Evolutionary conservation across 148 eudicot species (phyloP), one percentile per base, ranked within the genome.

Genomic region (Camellia granthamiana): DNA sequence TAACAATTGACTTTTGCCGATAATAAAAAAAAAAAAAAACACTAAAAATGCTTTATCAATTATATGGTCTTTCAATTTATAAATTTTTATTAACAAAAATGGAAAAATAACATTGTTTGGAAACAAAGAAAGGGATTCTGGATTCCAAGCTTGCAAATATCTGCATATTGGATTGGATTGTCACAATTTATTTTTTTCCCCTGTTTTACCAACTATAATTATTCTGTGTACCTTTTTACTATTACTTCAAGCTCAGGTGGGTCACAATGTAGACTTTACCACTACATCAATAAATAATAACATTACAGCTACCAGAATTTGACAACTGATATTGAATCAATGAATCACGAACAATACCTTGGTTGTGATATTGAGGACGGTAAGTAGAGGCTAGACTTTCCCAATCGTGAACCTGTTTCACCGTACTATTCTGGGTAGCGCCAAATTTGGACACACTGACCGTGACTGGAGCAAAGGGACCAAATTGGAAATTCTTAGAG

Each of bases 391-490:
- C 88, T 42, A 94, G 87, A 77, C 81, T 87, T 86, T 91, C 96
- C 89, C 88, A 86, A 75, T 90, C 97, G 54, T 85, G 85, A 72
- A 75, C 79, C 19, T 81, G 84, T 74, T 81, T 88, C 69, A 79
- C 70, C 59, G 77, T 81, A 49, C 82, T 85, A 30, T 85, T 88
- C 51, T 86, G 81, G 46, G 84, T 43, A 72, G 63, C 76, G 59
- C 77, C 85, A 21, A 59, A 82, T 86, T 89, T 86, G 3, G 90
- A 85, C 46, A 87, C 86, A 55, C 82, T 90, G 47, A 82, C 89
- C 15, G 97, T 91, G 47, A 82, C 89, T 15, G 97, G 99, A 81
- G 97, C 94, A 83, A 93, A 93, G 42, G 93, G 99, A 58, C 98
- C 97, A 85, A 85, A 92, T 23, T 84, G 89, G 81, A 87, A 88